These are phyloP conservation scores for Paramecium caudatum DNA, from an alignment of 73 alveolate genomes.

Conservation along the genomic window DNA sequence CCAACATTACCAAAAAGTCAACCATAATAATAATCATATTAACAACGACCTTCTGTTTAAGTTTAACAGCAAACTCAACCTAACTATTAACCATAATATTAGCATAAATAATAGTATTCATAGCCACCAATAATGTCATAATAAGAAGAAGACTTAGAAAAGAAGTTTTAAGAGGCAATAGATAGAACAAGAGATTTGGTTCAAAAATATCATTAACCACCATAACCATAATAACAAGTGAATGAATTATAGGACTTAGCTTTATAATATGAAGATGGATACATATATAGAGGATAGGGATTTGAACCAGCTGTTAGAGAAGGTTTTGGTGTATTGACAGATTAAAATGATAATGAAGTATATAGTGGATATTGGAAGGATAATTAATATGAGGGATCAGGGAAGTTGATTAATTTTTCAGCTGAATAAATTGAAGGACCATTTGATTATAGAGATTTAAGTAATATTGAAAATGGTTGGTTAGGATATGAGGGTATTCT, in stretches of 20 bases:
- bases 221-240: neutral
- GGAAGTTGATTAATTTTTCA: constrained; percentile 26
- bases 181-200: constrained; percentile 29
- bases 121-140: neutral
- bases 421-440: constrained; percentile 36
- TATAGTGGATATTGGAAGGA: constrained; percentile 64
- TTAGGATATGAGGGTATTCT: constrained; percentile 30
- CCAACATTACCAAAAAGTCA: too few relatives aligned
- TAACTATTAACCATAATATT: neutral
- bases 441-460: constrained; percentile 56
- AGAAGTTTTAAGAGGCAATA: constrained; percentile 53
- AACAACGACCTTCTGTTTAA: neutral
- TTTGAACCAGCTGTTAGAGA: constrained; percentile 60
- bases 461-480: constrained; percentile 60
- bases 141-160: constrained; percentile 49
- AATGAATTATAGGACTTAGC: constrained; percentile 16
- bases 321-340: constrained; percentile 62
- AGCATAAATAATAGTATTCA: neutral
- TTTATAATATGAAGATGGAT: constrained; percentile 61
- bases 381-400: constrained; percentile 58
- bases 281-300: constrained; percentile 64
- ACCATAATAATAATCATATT: neutral
- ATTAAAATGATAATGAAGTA: constrained; percentile 32
- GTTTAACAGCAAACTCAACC: neutral
- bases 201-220: neutral